Percentiles rank a stretch among this genome's conserved stretches.
phyloP scores from a whole-genome alignment of 306 rosid species.

The Dalbergia cultrata region DNA sequence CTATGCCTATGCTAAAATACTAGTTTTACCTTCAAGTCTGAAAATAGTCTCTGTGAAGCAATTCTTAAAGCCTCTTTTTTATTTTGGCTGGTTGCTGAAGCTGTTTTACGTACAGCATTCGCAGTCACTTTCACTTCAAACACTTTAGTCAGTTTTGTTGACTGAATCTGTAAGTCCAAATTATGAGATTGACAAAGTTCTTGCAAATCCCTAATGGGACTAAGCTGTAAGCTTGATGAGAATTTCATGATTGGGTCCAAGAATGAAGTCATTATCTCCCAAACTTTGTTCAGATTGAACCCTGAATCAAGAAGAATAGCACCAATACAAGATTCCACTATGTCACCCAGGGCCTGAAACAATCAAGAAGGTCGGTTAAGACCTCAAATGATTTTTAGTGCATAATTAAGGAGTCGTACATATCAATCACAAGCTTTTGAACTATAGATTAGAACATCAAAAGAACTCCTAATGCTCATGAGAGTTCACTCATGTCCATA shows the following conservation, averaged over 20 bases:
- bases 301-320: conserved; percentile 95
- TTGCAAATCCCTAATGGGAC: conserved; percentile 79
- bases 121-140: conserved; percentile 64
- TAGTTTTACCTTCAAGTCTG: conserved; percentile 66
- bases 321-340: conserved; percentile 92
- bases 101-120: conserved; percentile 52
- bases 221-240: conserved; percentile 78
- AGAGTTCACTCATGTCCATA: conserved; percentile 3
- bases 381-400: conserved; percentile 11
- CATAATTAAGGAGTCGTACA: conserved; percentile 40
- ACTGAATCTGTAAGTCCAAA: conserved; percentile 46
- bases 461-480: conserved; percentile 21
- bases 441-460: neutral
- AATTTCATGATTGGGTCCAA: conserved; percentile 79
- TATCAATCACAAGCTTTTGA: conserved; percentile 21
- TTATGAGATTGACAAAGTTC: conserved; percentile 78
- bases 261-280: conserved; percentile 81
- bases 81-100: conserved; percentile 55
- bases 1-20: too few species aligned
- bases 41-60: conserved; percentile 62
- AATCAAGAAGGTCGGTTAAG: conserved; percentile 36
- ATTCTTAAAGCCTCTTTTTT: conserved; percentile 67
- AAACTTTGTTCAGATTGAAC: conserved; percentile 69
- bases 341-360: conserved; percentile 87
- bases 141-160: conserved; percentile 49